Conservation (phyloP, 495 filamentous ascomycete genomes). For the Daldinia grandis region DNA sequence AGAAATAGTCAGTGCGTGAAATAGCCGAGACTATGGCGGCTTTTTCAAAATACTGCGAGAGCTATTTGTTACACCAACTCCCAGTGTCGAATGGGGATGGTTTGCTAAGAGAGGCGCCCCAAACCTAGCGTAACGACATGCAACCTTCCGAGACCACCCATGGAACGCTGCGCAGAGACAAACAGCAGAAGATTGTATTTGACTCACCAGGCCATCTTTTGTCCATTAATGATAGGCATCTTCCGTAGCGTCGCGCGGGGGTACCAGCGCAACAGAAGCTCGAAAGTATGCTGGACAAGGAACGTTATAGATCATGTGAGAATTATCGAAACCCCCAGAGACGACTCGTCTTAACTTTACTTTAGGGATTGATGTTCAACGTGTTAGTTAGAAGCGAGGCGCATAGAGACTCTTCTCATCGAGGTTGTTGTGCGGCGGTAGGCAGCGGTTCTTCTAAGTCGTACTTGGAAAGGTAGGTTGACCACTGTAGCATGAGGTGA, state of each 20-base stretch:
- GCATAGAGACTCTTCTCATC: constrained; percentile 7
- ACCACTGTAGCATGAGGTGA: constrained; percentile 9
- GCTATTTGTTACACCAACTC: constrained; percentile 21
- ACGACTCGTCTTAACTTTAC: constrained; percentile 3
- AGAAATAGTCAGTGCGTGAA: constrained; percentile 37
- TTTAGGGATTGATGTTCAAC: constrained; percentile 10
- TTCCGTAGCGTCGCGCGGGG: constrained; percentile 29
- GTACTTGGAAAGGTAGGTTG: constrained; percentile 7
- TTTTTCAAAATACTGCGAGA: constrained; percentile 7
- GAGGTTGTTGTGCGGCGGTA: constrained; percentile 2
- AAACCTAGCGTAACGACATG: constrained; percentile 28
- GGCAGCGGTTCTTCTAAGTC: constrained; percentile 8
- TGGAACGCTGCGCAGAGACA: constrained; percentile 10
- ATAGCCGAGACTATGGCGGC: constrained; percentile 1
- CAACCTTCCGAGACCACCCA: constrained; percentile 29
- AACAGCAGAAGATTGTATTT: constrained; percentile 17
- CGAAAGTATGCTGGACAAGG: constrained; percentile 3
- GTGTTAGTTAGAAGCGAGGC: neutral
- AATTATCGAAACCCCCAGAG: neutral
- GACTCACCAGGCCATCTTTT: constrained; percentile 68
- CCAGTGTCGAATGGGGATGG: constrained; percentile 12
- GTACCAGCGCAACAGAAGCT: constrained; percentile 19
- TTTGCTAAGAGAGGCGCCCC: constrained; percentile 10
- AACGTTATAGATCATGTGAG: constrained; percentile 16
- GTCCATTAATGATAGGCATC: constrained; percentile 65